Base-by-base conservation (phyloP, 306 rosid species). In the Rosa chinensis region DNA sequence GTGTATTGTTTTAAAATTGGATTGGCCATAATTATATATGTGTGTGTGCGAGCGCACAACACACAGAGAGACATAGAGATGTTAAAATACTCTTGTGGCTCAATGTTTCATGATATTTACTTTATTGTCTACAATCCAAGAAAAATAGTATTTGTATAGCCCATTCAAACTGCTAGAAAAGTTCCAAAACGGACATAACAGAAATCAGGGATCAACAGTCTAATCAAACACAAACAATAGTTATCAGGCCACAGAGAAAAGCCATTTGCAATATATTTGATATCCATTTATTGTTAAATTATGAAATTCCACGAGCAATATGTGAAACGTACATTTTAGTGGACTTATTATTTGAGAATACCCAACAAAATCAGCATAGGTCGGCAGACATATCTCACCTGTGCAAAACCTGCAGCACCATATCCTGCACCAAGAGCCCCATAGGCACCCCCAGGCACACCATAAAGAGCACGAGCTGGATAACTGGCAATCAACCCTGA, bases 401-500 rank as follows among this genome's bases (percentile, higher is more conserved):
- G 98, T 18, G 87, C 82, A 88, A 91, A 92, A 81, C 92, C 94
- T 62, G 96, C 81, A 77, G 89, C 83, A 66, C 88, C 89, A 58
- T 89, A 91, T 52, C 99, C 97, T 73, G 92, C 83, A 78, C 88
- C 90, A 55, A 94, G 84, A 62, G 90, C 90, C 78, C 97, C 97
- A 83, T 94, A 94, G 67, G 85, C 79, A 81, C 90, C 87, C n/a
- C 95, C 99, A 79, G 85, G 85, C 85, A 89, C 62, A 76, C 94
- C 93, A 83, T 87, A 92, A 76, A 94, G 94, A 79, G 80, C 80
- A 49, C 68, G 92, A 81, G 96, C 92, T 23, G 94, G 95, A 88
- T 92, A 95, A 77, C 83, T 90, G 16, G 97, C 92, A 89, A 95
- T 93, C 85, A 91, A 79, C 70, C 97, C 99, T 55, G 91, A 70